Evolutionary conservation across 176 grass and related monocot species (phyloP), one percentile per base, ranked within the genome.

Genomic region (Carex scoparia): DNA sequence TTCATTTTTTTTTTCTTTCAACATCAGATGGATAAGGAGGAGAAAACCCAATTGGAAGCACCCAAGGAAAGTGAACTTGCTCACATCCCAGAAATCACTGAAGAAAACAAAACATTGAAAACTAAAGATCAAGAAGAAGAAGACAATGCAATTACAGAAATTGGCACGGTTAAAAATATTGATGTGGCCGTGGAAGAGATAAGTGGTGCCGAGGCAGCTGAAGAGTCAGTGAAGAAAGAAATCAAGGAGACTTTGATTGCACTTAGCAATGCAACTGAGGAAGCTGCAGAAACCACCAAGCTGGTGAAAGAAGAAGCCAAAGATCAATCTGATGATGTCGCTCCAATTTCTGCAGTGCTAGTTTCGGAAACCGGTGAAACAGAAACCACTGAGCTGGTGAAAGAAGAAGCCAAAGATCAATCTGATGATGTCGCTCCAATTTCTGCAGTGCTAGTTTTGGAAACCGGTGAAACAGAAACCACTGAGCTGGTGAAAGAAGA

Each of bases 11-110:
- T 32, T 65, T 65, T 19, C 27, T 64, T 62, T 81, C 14, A 23
- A 61, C 78, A 40, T 64, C 58, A 81, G 79, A 62, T 81, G 27
- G 79, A 40, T n/a, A 81, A 81, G 28, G 32, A 81, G 38, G 56
- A 81, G n/a, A 30, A 81, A 33, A 10, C 15, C 32, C 54, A 81
- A 63, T 23, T 48, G 49, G 74, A 56, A 58, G 42, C 74, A 57
- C 74, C 74, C 18, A 79, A 79, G 32, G 16, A 37, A 28, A 40
- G 9, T 23, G 14, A 81, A 81, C 15, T 71, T 70, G 15, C 33
- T 42, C 5, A 80, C 62, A 19, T 61, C 40, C 2, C 33, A 40
- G 23, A 64, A 27, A 81, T 40, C 19, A 63, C 33, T 42, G 57
- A 44, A 81, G 33, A 81, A 81, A 40, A 32, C 35, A 19, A 64